Conservation (phyloP, 1,284 basidiomycete genomes). For the Trichosporon ovoides region DNA sequence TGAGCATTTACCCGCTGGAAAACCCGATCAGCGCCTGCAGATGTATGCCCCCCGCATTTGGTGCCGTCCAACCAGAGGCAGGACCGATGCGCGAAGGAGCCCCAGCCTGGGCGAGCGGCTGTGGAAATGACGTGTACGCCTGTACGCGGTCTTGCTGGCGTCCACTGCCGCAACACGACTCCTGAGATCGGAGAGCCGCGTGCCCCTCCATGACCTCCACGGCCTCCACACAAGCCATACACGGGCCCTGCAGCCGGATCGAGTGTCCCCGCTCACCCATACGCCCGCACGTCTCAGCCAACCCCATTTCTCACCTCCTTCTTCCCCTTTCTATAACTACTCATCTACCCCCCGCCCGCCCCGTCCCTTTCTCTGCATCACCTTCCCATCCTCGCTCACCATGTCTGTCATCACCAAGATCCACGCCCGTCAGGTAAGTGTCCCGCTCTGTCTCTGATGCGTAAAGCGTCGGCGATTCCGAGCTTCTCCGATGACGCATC, state of each 20-base stretch:
- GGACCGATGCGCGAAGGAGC: neutral
- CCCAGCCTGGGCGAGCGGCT: neutral
- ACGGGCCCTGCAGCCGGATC: neutral
- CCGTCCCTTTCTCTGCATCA: conserved; percentile 7
- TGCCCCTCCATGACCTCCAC: neutral
- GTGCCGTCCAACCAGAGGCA: neutral
- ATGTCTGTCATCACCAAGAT: conserved; percentile 80
- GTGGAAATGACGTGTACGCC: neutral
- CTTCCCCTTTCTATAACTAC: neutral
- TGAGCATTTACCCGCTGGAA: no score
- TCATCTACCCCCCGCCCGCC: conserved; percentile 4
- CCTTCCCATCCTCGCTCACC: conserved; percentile 28
- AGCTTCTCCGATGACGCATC: neutral
- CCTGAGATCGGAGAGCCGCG: conserved; percentile 3
- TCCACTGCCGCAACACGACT: neutral
- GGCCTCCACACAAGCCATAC: neutral
- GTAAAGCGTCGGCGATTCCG: neutral
- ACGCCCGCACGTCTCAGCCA: neutral
- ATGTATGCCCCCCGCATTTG: no score
- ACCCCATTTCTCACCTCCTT: conserved; percentile 5
- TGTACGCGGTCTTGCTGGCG: neutral
- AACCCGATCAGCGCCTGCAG: no score
- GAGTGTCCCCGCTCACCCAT: neutral
- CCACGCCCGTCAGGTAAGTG: conserved; percentile 72
- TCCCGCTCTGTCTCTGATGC: neutral